Conservation (phyloP, 2,329 filamentous ascomycete species). For the Phaeosphaeria sp. region DNA sequence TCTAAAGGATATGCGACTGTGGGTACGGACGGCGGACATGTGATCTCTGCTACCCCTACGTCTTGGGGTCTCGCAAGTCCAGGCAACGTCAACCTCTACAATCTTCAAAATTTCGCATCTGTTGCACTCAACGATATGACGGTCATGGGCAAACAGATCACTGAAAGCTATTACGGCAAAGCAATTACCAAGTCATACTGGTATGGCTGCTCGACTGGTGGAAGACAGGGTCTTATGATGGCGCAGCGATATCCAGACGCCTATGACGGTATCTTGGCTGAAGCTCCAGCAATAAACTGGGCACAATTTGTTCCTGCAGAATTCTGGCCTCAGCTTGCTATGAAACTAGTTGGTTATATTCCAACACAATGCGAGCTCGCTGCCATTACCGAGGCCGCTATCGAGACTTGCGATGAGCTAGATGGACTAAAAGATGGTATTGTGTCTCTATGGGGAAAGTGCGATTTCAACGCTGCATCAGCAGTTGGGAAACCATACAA, state of each 20-base stretch:
- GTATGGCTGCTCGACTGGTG: background rate
- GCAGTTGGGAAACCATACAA: conserved; percentile 1
- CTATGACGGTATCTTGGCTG: conserved; percentile 38
- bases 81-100: conserved; percentile 30
- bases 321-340: conserved; percentile 5
- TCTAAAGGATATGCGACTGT: conserved; percentile 9
- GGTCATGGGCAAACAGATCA: conserved; percentile 1
- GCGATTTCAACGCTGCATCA: conserved; percentile 24
- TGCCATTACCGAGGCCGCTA: conserved; percentile 20
- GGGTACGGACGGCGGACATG: conserved; percentile 32
- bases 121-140: conserved; percentile 40
- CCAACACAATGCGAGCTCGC: conserved; percentile 26
- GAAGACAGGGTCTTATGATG: background rate
- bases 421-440: conserved; percentile 31
- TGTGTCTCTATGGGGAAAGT: conserved; percentile 19
- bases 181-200: background rate
- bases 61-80: conserved; percentile 25
- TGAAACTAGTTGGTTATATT: conserved; percentile 6
- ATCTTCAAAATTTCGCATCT: conserved; percentile 44
- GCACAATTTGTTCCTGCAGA: background rate
- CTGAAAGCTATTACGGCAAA: background rate
- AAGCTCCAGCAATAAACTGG: conserved; percentile 11
- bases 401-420: conserved; percentile 26
- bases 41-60: background rate
- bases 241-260: conserved; percentile 1